phyloP scores from a whole-genome alignment of 495 filamentous ascomycete species.

The Neurospora sp. region DNA sequence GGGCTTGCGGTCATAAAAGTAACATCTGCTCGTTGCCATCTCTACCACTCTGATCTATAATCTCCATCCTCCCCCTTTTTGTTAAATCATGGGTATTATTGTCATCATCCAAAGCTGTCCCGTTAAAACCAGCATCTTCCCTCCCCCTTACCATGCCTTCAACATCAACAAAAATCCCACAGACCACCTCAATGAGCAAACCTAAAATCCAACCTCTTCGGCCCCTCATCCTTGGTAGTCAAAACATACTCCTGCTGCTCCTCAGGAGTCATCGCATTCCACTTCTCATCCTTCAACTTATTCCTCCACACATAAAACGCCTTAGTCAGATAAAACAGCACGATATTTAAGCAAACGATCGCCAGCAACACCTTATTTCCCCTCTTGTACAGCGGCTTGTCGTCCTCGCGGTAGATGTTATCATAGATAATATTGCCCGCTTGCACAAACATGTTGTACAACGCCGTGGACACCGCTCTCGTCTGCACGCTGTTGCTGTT shows the following conservation, averaged over 20 bases:
- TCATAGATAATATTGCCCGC: slow-evolving; percentile 38
- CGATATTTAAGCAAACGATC: slow-evolving; percentile 33
- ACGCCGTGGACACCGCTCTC: slow-evolving; percentile 45
- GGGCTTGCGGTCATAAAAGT: too few species aligned
- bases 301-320: slow-evolving; percentile 33
- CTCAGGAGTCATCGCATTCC: slow-evolving; percentile 29
- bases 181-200: slow-evolving; percentile 19
- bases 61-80: neutral
- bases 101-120: neutral
- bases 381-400: slow-evolving; percentile 41
- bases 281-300: slow-evolving; percentile 20
- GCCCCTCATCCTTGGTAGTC: slow-evolving; percentile 21
- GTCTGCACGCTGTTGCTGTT: slow-evolving; percentile 55
- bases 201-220: slow-evolving; percentile 21
- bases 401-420: slow-evolving; percentile 48
- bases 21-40: too few species aligned
- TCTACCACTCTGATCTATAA: too few species aligned
- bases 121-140: neutral
- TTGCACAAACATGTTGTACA: slow-evolving; percentile 41
- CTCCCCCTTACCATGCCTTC: too few species aligned
- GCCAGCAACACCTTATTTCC: slow-evolving; percentile 42
- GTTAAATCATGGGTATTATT: neutral
- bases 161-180: neutral
- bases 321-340: slow-evolving; percentile 26
- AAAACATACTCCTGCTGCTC: slow-evolving; percentile 24